These are phyloP conservation scores for Centrapalus pauciflorus DNA, from an alignment of 129 eudicot genomes.

Conservation along the genomic window DNA sequence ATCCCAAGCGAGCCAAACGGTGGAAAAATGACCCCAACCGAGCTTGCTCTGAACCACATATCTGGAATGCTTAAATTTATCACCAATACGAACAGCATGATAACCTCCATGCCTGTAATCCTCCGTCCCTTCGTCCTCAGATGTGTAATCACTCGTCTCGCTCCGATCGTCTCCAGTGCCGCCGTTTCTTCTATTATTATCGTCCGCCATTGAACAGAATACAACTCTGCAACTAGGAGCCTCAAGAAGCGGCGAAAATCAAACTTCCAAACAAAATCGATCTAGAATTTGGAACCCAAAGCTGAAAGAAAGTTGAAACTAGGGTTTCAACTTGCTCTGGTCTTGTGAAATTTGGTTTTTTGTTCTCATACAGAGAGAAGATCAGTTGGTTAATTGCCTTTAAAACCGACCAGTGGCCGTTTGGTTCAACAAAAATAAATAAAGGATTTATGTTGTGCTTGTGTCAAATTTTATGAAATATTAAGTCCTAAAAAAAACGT, in stretches of 20 bases:
- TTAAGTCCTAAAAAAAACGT: no score
- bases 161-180: conserved; percentile 33
- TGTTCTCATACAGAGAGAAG: conserved; percentile 14
- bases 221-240: conserved; percentile 3
- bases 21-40: conserved; percentile 98
- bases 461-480: background rate
- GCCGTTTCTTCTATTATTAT: conserved; percentile 20
- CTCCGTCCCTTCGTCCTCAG: conserved; percentile 94
- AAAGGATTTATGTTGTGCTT: no score
- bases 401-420: no score
- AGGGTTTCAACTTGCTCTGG: conserved; percentile 25
- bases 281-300: conserved; percentile 17
- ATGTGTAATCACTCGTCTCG: conserved; percentile 51
- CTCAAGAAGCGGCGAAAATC: background rate
- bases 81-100: conserved; percentile 83
- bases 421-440: no score
- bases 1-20: conserved; percentile 99
- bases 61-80: conserved; percentile 63
- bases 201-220: conserved; percentile 27
- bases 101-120: conserved; percentile 94
- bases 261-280: conserved; percentile 5
- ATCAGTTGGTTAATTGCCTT: background rate
- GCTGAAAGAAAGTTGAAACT: conserved; percentile 13
- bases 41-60: conserved; percentile 90
- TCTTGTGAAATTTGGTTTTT: conserved; percentile 16